phyloP scores from a whole-genome alignment of 2,329 filamentous ascomycete genomes.

The Microdochium trichocladiopsis region DNA sequence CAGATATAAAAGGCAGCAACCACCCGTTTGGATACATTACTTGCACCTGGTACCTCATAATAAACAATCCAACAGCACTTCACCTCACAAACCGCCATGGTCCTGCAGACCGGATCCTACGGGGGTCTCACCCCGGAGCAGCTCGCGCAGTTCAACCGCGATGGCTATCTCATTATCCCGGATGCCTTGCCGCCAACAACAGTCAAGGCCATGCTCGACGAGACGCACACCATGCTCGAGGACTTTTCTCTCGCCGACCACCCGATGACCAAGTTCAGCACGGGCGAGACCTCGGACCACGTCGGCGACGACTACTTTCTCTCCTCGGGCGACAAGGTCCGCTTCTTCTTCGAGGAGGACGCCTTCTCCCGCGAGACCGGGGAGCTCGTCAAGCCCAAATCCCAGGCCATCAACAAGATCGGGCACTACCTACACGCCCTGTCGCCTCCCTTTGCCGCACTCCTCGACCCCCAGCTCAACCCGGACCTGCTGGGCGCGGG shows the following conservation, averaged over 20 bases:
- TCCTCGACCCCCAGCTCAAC: conserved; percentile 43
- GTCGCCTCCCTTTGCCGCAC: conserved; percentile 56
- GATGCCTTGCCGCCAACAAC: conserved; percentile 62
- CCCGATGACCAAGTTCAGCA: conserved; percentile 90
- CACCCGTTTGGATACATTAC: neutral
- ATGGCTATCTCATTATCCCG: conserved; percentile 88
- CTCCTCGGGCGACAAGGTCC: conserved; percentile 79
- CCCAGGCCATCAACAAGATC: conserved; percentile 83
- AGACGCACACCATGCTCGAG: conserved; percentile 68
- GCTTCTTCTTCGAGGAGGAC: conserved; percentile 97
- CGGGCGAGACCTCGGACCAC: conserved; percentile 67
- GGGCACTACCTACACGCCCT: conserved; percentile 69
- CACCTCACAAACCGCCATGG: conserved; percentile 4
- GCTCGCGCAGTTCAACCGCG: conserved; percentile 62
- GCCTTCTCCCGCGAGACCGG: conserved; percentile 62
- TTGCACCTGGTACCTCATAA: no score
- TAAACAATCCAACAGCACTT: conserved; percentile 8
- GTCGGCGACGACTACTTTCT: conserved; percentile 96
- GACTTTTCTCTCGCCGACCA: conserved; percentile 75
- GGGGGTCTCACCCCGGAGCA: conserved; percentile 65
- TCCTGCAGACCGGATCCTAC: conserved; percentile 1
- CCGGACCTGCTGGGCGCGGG: conserved; percentile 24
- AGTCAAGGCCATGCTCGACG: conserved; percentile 60
- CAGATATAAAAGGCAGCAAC: neutral
- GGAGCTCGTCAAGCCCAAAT: conserved; percentile 68